A percentile compares a stretch with the other conserved stretches of the same genome.
Conservation (phyloP, 2,329 filamentous ascomycete species). For the Penicillium sp. region DNA sequence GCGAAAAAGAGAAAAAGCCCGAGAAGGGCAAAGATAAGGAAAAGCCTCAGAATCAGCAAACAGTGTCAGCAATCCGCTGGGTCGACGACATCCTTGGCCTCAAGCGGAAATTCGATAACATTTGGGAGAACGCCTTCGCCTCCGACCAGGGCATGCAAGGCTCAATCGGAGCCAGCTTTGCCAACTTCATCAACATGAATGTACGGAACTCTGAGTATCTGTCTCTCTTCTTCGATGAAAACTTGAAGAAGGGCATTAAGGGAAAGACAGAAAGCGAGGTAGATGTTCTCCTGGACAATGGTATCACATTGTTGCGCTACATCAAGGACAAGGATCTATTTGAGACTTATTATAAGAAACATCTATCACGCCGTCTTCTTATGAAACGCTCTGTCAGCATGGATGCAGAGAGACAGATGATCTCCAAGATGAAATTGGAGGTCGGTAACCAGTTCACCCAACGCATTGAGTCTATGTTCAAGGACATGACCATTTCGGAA, state of each 20-base stretch:
- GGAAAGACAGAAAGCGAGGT: constrained; percentile 85
- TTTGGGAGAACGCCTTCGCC: constrained; percentile 65
- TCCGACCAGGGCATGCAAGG: constrained; percentile 70
- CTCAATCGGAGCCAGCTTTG: constrained; percentile 74
- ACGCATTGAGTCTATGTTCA: constrained; percentile 96
- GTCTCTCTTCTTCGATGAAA: constrained; percentile 93
- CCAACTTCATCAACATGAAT: constrained; percentile 90
- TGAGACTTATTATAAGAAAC: constrained; percentile 96
- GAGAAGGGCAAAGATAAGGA: constrained; percentile 41
- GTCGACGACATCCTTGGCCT: constrained; percentile 79
- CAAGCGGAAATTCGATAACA: constrained; percentile 79
- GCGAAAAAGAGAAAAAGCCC: constrained; percentile 45
- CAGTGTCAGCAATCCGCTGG: constrained; percentile 82
- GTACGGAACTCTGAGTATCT: constrained; percentile 78
- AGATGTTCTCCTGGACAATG: constrained; percentile 75
- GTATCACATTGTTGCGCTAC: constrained; percentile 77
- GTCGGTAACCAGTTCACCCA: constrained; percentile 87
- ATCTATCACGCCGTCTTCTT: constrained; percentile 76
- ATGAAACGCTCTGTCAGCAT: constrained; percentile 83
- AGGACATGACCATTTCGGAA: constrained; percentile 80
- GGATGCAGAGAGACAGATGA: constrained; percentile 91
- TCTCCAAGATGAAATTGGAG: constrained; percentile 92
- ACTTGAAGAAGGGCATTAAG: constrained; percentile 84
- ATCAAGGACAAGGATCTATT: constrained; percentile 89
- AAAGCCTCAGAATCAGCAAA: constrained; percentile 64